Evolutionary conservation across 176 grass and related monocot species (phyloP).

Genomic region (Elymus sibiricus): DNA sequence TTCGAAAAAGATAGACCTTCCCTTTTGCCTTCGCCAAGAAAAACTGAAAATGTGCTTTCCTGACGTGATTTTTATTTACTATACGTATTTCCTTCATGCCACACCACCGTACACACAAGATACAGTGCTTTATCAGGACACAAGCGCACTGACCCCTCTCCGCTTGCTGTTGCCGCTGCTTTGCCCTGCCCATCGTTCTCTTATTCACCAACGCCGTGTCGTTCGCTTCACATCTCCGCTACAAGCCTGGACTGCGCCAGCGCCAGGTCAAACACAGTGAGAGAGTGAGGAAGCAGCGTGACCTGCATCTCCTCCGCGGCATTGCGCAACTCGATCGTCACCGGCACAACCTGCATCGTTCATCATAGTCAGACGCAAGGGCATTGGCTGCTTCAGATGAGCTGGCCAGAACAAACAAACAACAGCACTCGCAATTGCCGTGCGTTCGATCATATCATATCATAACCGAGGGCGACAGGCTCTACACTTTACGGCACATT

Average conservation of each 20-base stretch:
- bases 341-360: conserved; percentile 50
- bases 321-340: conserved; percentile 24
- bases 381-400: background rate
- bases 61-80: conserved; percentile 1
- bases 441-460: background rate
- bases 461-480: background rate
- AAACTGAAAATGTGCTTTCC: background rate
- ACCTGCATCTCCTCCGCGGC: conserved; percentile 49
- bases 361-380: background rate
- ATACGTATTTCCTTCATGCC: background rate
- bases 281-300: conserved; percentile 49
- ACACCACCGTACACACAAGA: background rate
- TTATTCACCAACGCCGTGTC: background rate
- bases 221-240: conserved; percentile 42
- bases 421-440: no score
- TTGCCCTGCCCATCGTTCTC: background rate
- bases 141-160: background rate
- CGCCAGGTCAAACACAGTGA: conserved; percentile 62
- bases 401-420: background rate
- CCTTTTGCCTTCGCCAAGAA: background rate
- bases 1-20: no score
- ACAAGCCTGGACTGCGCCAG: conserved; percentile 16
- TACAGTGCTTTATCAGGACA: background rate
- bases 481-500: background rate
- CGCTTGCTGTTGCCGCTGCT: background rate